phyloP scores from a whole-genome alignment of 192 early-diverging fungal genomes.

The Neocallimastix lanati region DNA sequence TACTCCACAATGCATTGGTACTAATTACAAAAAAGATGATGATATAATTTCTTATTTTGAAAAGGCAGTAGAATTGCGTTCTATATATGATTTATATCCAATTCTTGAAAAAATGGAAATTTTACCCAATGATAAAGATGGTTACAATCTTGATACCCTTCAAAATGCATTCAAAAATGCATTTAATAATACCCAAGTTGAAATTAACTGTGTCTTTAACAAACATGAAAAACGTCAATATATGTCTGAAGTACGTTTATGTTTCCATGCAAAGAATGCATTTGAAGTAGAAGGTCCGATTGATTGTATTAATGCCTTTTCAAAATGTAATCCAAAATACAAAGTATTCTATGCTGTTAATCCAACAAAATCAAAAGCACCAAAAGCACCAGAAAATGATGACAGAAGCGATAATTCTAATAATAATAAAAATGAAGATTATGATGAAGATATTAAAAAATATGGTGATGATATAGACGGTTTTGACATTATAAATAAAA shows the following conservation, averaged over 20 bases:
- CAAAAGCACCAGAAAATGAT: too few relatives aligned
- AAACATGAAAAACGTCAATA: background rate
- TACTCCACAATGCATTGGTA: constrained; percentile 32
- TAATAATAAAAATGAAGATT: too few relatives aligned
- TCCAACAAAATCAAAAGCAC: too few relatives aligned
- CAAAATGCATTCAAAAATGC: background rate
- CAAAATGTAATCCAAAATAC: background rate
- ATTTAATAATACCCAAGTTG: background rate
- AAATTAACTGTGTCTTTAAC: background rate
- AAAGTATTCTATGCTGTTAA: background rate
- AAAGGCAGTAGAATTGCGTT: constrained; percentile 25
- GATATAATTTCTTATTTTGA: constrained; percentile 42
- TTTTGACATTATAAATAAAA: too few relatives aligned
- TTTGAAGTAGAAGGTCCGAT: background rate
- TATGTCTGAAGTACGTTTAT: background rate
- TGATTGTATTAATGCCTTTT: background rate
- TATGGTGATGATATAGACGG: too few relatives aligned
- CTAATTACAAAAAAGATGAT: constrained; percentile 16
- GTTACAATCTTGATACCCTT: background rate
- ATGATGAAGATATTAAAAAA: too few relatives aligned
- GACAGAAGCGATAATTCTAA: too few relatives aligned
- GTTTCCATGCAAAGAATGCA: background rate
- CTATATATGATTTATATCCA: constrained; percentile 28
- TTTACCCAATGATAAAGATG: constrained; percentile 6
- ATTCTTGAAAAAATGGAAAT: constrained; percentile 26